Conservation (phyloP, 257 asterid species). For the Penstemon davidsonii region DNA sequence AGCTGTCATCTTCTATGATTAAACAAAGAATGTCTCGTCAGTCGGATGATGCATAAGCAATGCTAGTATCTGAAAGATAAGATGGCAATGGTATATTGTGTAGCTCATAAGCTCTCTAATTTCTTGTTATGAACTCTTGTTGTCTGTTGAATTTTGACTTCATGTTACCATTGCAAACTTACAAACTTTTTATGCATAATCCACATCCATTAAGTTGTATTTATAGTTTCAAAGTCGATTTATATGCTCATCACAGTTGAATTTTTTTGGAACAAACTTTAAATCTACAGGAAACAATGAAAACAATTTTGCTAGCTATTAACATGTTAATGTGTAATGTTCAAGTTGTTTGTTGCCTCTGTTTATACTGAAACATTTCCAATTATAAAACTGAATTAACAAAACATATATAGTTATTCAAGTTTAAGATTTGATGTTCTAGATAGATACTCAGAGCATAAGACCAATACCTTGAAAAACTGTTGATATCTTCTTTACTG, state of each 20-base stretch:
- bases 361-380: slow-evolving; percentile 2
- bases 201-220: background rate
- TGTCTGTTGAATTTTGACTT: slow-evolving; percentile 12
- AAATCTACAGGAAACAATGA: slow-evolving; percentile 4
- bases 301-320: slow-evolving; percentile 18
- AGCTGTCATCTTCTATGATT: slow-evolving; percentile 38
- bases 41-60: slow-evolving; percentile 26
- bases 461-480: slow-evolving; percentile 71
- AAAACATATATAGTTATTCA: slow-evolving; percentile 5
- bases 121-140: background rate
- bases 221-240: background rate
- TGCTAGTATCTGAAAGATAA: slow-evolving; percentile 20
- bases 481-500: slow-evolving; percentile 70
- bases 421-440: slow-evolving; percentile 13
- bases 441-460: slow-evolving; percentile 6
- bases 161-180: slow-evolving; percentile 2
- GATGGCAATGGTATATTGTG: background rate
- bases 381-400: slow-evolving; percentile 13
- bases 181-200: background rate
- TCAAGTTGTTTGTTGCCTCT: background rate
- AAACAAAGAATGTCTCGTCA: slow-evolving; percentile 23
- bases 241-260: slow-evolving; percentile 9
- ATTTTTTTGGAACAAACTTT: background rate
- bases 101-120: slow-evolving; percentile 7
- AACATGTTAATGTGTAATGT: slow-evolving; percentile 11